A percentile compares a stretch with the other conserved stretches of the same genome.
These are phyloP conservation scores for Botrytis medusae DNA, from an alignment of 2,329 filamentous ascomycete species.

Conservation along the genomic window DNA sequence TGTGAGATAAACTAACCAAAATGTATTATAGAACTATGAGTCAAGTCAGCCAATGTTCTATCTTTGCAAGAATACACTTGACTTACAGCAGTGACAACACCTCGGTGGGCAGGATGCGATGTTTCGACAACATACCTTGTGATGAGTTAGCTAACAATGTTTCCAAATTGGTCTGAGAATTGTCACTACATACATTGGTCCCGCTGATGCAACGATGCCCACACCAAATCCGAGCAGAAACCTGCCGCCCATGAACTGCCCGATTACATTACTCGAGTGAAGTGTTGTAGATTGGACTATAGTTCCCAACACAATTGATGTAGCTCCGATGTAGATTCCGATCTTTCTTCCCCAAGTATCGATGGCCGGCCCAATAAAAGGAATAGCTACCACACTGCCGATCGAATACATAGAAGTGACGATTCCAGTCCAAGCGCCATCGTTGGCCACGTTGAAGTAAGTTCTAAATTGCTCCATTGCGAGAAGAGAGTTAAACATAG, in stretches of 20 bases:
- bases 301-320: slow-evolving; percentile 46
- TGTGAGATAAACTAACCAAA: slow-evolving; percentile 28
- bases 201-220: slow-evolving; percentile 46
- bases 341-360: slow-evolving; percentile 48
- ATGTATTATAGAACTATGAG: slow-evolving; percentile 34
- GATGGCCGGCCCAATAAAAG: slow-evolving; percentile 48
- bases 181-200: slow-evolving; percentile 47
- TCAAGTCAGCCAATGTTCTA: neutral
- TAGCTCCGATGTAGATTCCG: slow-evolving; percentile 48
- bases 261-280: slow-evolving; percentile 35
- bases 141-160: neutral
- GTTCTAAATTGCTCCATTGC: slow-evolving; percentile 45
- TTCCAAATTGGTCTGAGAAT: neutral
- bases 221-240: slow-evolving; percentile 60
- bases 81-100: slow-evolving; percentile 40
- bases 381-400: slow-evolving; percentile 48
- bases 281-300: slow-evolving; percentile 44
- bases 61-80: neutral
- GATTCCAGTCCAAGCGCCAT: slow-evolving; percentile 50
- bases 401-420: slow-evolving; percentile 53
- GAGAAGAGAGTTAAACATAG: slow-evolving; percentile 49
- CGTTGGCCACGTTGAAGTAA: slow-evolving; percentile 43
- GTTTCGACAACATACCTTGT: slow-evolving; percentile 8
- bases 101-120: slow-evolving; percentile 45
- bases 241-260: slow-evolving; percentile 52